Evolutionary conservation across 2,329 filamentous ascomycete genomes (phyloP).

Genomic region (Teratosphaeriaceae sp.): DNA sequence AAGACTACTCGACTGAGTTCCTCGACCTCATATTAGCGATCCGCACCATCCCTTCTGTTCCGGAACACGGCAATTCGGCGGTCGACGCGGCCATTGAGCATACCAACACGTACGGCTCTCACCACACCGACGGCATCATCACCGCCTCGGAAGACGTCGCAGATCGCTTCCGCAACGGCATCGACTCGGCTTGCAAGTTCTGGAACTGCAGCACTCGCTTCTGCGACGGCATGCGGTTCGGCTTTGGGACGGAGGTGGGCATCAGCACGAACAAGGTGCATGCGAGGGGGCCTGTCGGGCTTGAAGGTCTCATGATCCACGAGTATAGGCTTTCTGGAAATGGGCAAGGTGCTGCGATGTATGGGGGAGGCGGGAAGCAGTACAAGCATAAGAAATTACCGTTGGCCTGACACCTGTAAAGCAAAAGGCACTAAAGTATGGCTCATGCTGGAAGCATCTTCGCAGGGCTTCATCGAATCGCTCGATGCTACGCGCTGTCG

Average conservation of each 20-base stretch:
- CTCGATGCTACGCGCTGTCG: too few species aligned
- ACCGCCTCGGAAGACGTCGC: conserved; percentile 63
- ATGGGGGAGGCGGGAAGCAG: conserved; percentile 48
- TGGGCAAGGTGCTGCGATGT: conserved; percentile 75
- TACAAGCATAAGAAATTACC: conserved; percentile 52
- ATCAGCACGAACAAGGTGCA: conserved; percentile 99
- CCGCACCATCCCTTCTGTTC: conserved; percentile 57
- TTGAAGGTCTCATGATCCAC: conserved; percentile 94
- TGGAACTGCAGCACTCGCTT: conserved; percentile 96
- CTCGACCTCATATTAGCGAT: conserved; percentile 77
- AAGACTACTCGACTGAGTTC: conserved; percentile 85
- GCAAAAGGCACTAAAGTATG: too few species aligned
- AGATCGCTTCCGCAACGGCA: conserved; percentile 72
- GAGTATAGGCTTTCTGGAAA: conserved; percentile 85
- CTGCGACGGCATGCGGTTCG: conserved; percentile 93
- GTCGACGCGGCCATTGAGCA: conserved; percentile 71
- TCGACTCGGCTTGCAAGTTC: conserved; percentile 90
- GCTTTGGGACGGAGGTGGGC: conserved; percentile 95
- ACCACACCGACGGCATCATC: conserved; percentile 89
- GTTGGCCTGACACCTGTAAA: conserved; percentile 11
- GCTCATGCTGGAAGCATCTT: too few species aligned
- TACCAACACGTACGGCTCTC: conserved; percentile 87
- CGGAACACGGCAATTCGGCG: conserved; percentile 14
- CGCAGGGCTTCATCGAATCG: too few species aligned
- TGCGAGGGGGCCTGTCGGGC: conserved; percentile 81